phyloP scores from a whole-genome alignment of 371 early-diverging fungal species.

The Caulochytrium protostelioides region DNA sequence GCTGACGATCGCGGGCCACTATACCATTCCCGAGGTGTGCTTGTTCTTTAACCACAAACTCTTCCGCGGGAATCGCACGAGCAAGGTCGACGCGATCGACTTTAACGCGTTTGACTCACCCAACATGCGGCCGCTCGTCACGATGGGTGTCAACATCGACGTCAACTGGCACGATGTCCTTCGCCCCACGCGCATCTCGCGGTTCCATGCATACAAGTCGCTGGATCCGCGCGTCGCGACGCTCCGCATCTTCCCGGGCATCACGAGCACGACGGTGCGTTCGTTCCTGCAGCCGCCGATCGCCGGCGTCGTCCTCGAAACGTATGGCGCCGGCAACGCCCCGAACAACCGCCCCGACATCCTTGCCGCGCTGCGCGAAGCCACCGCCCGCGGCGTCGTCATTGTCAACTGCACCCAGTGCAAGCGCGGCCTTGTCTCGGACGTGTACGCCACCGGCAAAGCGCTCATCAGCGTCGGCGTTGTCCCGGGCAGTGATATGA shows the following conservation, averaged over 20 bases:
- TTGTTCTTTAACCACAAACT: slow-evolving; percentile 85
- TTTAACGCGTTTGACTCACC: slow-evolving; percentile 94
- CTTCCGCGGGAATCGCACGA: slow-evolving; percentile 83
- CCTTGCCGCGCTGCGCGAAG: slow-evolving; percentile 58
- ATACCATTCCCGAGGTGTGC: slow-evolving; percentile 88
- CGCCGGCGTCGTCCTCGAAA: slow-evolving; percentile 81
- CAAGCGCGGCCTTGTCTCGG: slow-evolving; percentile 65
- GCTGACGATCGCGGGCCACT: slow-evolving; percentile 54
- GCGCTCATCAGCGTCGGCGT: slow-evolving; percentile 61
- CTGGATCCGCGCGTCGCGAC: slow-evolving; percentile 74
- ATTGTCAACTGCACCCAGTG: slow-evolving; percentile 89
- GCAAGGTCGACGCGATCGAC: slow-evolving; percentile 79
- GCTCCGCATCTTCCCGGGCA: slow-evolving; percentile 83
- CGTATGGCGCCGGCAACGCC: slow-evolving; percentile 90
- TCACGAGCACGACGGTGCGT: slow-evolving; percentile 60
- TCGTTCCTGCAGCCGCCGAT: slow-evolving; percentile 70
- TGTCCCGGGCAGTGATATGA: slow-evolving; percentile 92
- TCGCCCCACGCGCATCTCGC: slow-evolving; percentile 60
- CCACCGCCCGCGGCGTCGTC: slow-evolving; percentile 74
- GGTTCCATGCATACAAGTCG: slow-evolving; percentile 56
- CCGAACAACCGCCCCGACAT: slow-evolving; percentile 67
- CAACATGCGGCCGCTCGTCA: slow-evolving; percentile 66
- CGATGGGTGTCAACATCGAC: slow-evolving; percentile 80
- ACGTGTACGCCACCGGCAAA: slow-evolving; percentile 75
- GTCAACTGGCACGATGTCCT: slow-evolving; percentile 76